A percentile compares a stretch with the other conserved stretches of the same genome.
These are phyloP conservation scores for Aspergillus hortae DNA, from an alignment of 2,329 filamentous ascomycete species.

Conservation along the genomic window DNA sequence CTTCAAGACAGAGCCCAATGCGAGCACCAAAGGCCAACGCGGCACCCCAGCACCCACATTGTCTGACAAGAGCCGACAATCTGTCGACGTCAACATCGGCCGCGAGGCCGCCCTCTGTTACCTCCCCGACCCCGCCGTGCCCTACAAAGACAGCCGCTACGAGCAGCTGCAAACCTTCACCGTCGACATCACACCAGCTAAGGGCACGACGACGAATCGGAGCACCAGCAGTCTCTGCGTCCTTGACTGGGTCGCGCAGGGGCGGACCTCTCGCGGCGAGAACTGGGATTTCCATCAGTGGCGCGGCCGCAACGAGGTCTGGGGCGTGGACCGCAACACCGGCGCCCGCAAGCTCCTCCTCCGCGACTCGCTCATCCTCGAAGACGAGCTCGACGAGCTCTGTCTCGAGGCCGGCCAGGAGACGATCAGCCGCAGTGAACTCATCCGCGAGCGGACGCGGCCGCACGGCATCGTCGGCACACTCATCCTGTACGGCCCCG, in stretches of 20 bases:
- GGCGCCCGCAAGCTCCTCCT: conserved; percentile 63
- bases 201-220: conserved; percentile 23
- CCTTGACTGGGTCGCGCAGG: conserved; percentile 91
- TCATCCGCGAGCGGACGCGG: conserved; percentile 61
- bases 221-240: conserved; percentile 63
- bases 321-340: conserved; percentile 28
- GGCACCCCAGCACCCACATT: conserved; percentile 38
- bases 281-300: conserved; percentile 80
- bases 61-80: conserved; percentile 45
- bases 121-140: conserved; percentile 89
- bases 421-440: conserved; percentile 17
- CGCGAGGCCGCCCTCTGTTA: conserved; percentile 54
- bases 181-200: conserved; percentile 44
- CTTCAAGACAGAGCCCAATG: conserved; percentile 66
- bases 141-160: conserved; percentile 80
- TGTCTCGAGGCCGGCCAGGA: conserved; percentile 29
- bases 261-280: conserved; percentile 79
- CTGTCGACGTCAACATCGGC: conserved; percentile 47
- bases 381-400: conserved; percentile 45
- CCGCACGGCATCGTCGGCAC: conserved; percentile 77
- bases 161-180: conserved; percentile 78
- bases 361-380: conserved; percentile 78
- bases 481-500: conserved; percentile 71
- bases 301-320: conserved; percentile 81
- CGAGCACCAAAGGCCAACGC: conserved; percentile 22